Evolutionary conservation across 768 basidiomycete species (phyloP).

Genomic region (Boletus eberwhitei): DNA sequence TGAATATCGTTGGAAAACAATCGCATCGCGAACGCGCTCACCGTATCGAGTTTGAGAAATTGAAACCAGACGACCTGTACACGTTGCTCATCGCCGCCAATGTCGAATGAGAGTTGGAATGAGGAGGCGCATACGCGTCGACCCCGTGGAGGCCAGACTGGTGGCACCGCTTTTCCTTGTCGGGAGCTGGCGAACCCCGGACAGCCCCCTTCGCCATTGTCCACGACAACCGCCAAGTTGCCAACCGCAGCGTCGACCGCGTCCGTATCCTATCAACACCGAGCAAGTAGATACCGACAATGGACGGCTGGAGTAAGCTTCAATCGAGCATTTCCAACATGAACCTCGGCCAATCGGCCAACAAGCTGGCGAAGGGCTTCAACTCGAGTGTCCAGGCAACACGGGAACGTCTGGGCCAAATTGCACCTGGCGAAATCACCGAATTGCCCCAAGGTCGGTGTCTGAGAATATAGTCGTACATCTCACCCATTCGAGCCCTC

Average conservation of each 20-base stretch:
- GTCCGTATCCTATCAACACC: neutral
- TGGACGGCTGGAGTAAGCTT: constrained; percentile 65
- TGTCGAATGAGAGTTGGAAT: neutral
- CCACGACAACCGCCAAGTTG: constrained; percentile 2
- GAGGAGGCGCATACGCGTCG: constrained; percentile 31
- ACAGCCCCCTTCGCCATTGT: neutral
- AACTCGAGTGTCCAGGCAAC: constrained; percentile 83
- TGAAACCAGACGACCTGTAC: constrained; percentile 59
- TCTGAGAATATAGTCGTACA: neutral
- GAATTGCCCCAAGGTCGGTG: constrained; percentile 82
- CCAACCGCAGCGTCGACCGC: neutral
- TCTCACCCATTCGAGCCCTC: neutral
- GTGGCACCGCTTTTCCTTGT: constrained; percentile 19
- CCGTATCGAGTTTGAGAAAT: constrained; percentile 77
- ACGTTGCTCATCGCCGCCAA: constrained; percentile 41
- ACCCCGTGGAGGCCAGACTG: constrained; percentile 3
- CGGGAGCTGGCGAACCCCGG: constrained; percentile 6
- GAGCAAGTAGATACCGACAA: constrained; percentile 12
- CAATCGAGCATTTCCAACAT: constrained; percentile 58
- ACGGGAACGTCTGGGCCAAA: constrained; percentile 84
- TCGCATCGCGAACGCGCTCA: constrained; percentile 27
- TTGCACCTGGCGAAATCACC: constrained; percentile 90
- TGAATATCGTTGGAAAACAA: neutral
- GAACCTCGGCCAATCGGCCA: constrained; percentile 73
- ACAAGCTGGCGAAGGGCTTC: constrained; percentile 75